Evolutionary conservation across 768 basidiomycete species (phyloP).

Genomic region (Lentinula sp.): DNA sequence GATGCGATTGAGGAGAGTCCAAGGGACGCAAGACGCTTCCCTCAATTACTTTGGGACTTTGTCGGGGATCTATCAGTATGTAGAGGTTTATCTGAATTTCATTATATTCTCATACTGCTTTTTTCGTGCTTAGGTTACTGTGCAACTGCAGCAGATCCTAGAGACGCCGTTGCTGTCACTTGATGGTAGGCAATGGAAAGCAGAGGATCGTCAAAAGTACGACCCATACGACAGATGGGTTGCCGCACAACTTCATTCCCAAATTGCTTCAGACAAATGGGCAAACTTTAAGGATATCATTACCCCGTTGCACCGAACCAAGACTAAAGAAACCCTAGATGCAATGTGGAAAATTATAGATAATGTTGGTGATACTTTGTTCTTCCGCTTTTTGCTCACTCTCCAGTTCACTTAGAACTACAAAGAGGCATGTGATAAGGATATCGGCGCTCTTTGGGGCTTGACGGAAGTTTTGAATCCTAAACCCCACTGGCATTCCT

Average conservation of each 20-base stretch:
- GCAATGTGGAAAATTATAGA: conserved; percentile 63
- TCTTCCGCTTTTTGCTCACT: conserved; percentile 6
- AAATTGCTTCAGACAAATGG: conserved; percentile 44
- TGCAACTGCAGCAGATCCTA: conserved; percentile 62
- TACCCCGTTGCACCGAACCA: conserved; percentile 53
- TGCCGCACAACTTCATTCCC: conserved; percentile 61
- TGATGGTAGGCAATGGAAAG: conserved; percentile 48
- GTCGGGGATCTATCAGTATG: conserved; percentile 75
- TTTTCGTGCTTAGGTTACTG: conserved; percentile 38
- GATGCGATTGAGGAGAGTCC: conserved; percentile 73
- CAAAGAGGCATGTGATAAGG: conserved; percentile 38
- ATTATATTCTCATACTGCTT: neutral
- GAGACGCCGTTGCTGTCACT: conserved; percentile 55
- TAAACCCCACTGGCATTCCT: conserved; percentile 56
- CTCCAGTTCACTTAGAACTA: conserved; percentile 46
- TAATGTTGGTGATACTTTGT: conserved; percentile 29
- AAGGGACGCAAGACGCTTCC: conserved; percentile 67
- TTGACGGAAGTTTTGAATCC: conserved; percentile 40
- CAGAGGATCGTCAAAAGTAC: conserved; percentile 44
- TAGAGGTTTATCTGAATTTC: conserved; percentile 3
- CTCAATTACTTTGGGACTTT: conserved; percentile 75
- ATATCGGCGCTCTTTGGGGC: conserved; percentile 61
- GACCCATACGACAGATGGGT: conserved; percentile 60
- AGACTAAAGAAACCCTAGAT: conserved; percentile 41
- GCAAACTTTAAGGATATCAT: conserved; percentile 50